These are phyloP conservation scores for Cucumis hystrix DNA, from an alignment of 306 rosid genomes.

Conservation along the genomic window DNA sequence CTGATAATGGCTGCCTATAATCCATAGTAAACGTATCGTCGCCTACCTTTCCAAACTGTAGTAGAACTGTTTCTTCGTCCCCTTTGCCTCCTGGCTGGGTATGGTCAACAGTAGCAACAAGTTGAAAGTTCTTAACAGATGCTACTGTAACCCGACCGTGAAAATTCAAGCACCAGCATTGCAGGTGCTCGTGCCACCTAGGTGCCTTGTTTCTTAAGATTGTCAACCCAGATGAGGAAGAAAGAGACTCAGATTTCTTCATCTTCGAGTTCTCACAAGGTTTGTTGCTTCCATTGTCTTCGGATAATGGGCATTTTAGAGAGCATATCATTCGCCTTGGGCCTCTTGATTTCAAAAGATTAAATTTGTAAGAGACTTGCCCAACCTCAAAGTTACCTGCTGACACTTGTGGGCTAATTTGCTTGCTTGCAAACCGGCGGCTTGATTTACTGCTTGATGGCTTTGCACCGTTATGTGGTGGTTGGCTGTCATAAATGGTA, in stretches of 20 bases:
- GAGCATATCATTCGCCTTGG: constrained; percentile 93
- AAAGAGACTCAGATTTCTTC: constrained; percentile 19
- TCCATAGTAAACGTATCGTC: constrained; percentile 95
- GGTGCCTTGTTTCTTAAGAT: constrained; percentile 90
- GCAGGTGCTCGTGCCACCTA: constrained; percentile 92
- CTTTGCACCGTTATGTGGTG: constrained; percentile 88
- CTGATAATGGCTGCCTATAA: constrained; percentile 86
- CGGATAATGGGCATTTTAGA: constrained; percentile 36
- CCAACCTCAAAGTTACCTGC: constrained; percentile 92
- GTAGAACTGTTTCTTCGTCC: constrained; percentile 76
- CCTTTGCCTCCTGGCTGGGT: constrained; percentile 90
- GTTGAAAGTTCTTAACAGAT: constrained; percentile 94
- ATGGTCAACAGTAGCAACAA: constrained; percentile 70
- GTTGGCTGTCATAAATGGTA: constrained; percentile 81
- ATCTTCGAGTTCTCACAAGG: constrained; percentile 15
- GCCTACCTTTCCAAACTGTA: constrained; percentile 93
- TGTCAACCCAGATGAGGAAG: constrained; percentile 28
- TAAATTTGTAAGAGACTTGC: constrained; percentile 81
- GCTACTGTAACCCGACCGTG: constrained; percentile 95
- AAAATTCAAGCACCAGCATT: constrained; percentile 98
- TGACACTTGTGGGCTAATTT: constrained; percentile 95
- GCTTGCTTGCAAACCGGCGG: constrained; percentile 93
- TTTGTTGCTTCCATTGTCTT: constrained; percentile 25
- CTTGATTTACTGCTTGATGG: constrained; percentile 57
- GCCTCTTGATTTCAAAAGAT: constrained; percentile 93